These are phyloP conservation scores for Acanthamoeba divionensis DNA, from an alignment of 208 protist species.

Conservation along the genomic window DNA sequence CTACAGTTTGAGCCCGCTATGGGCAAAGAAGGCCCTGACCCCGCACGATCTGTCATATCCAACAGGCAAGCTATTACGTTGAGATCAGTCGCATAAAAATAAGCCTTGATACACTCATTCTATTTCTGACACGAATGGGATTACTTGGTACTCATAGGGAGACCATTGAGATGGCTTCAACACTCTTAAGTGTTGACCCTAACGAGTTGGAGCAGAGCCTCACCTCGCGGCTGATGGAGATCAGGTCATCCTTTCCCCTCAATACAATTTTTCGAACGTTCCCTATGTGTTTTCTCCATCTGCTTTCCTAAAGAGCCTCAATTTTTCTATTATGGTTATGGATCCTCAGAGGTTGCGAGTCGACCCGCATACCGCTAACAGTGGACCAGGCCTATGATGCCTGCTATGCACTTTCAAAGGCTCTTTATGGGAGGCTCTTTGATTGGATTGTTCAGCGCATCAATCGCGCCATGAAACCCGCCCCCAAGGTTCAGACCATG, in stretches of 20 bases:
- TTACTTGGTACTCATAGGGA: background rate
- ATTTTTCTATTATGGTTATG: no score
- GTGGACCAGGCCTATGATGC: background rate
- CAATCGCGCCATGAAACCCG: conserved; percentile 59
- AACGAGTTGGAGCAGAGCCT: background rate
- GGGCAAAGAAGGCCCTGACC: no score
- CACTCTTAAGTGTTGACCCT: background rate
- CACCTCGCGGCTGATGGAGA: background rate
- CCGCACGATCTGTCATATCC: no score
- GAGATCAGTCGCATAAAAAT: no score
- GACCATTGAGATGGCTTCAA: background rate
- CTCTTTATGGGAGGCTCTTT: conserved; percentile 74
- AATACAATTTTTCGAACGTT: no score
- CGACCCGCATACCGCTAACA: background rate
- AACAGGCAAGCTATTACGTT: no score
- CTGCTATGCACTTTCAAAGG: conserved; percentile 76
- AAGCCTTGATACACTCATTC: no score
- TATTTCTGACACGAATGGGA: no score
- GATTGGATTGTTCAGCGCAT: conserved; percentile 75
- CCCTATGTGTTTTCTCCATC: no score
- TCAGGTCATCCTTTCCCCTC: no score
- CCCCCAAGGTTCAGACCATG: background rate
- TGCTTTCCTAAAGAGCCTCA: no score
- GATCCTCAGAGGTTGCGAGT: conserved; percentile 20
- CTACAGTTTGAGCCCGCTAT: no score